Conservation (phyloP, 139 green algal species). For the Ettlia oleoabundans region DNA sequence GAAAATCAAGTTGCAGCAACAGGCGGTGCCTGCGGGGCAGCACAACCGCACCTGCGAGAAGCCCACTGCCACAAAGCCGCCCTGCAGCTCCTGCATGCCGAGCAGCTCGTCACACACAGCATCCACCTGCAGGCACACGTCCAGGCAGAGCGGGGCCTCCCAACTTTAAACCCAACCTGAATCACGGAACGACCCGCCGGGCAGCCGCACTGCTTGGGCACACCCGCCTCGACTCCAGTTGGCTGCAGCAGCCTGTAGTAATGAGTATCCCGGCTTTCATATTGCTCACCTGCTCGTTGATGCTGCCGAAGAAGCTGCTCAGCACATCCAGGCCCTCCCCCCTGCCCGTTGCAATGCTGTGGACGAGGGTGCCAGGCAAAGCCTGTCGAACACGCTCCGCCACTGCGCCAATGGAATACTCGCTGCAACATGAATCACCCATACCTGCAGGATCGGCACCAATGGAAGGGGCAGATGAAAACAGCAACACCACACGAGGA, state of each 20-base stretch:
- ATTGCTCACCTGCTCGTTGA: slow-evolving; percentile 85
- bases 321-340: slow-evolving; percentile 47
- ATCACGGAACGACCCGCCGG: no score
- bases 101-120: slow-evolving; percentile 70
- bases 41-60: no score
- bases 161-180: neutral
- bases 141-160: neutral
- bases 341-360: slow-evolving; percentile 58
- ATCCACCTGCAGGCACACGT: slow-evolving; percentile 51
- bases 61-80: slow-evolving; percentile 85
- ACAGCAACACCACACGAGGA: no score
- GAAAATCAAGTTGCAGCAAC: neutral
- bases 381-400: slow-evolving; percentile 48
- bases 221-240: no score
- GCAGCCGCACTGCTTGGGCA: no score
- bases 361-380: slow-evolving; percentile 72
- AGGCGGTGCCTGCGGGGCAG: neutral
- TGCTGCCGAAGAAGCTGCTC: slow-evolving; percentile 72
- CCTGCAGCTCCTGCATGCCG: slow-evolving; percentile 60
- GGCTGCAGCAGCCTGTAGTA: no score
- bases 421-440: slow-evolving; percentile 73
- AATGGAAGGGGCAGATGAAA: neutral
- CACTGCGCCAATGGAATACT: slow-evolving; percentile 60
- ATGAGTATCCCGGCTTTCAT: no score
- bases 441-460: slow-evolving; percentile 66